Evolutionary conservation across 1,139 yeast species (phyloP).

Genomic region (Nakaseomyces nivariensis): DNA sequence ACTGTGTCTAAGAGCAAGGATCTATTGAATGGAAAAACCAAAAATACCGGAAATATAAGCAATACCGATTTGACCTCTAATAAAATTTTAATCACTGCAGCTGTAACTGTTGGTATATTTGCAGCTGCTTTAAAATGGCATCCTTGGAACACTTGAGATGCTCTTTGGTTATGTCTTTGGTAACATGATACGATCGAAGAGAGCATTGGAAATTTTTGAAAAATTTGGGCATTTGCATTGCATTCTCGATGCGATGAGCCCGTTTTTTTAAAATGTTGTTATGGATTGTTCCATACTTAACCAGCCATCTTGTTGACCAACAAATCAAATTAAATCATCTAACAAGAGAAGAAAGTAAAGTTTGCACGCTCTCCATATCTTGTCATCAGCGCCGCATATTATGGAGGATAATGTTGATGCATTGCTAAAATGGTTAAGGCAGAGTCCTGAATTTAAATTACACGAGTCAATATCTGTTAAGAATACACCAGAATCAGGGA

Average conservation of each 20-base stretch:
- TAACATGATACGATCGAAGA: not conserved
- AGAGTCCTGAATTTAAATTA: slow-evolving; percentile 14
- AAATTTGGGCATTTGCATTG: not conserved
- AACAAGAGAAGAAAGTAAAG: too few species aligned
- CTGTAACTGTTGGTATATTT: slow-evolving; percentile 17
- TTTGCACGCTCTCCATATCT: too few species aligned
- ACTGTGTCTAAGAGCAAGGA: slow-evolving; percentile 6
- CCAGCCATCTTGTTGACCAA: too few species aligned
- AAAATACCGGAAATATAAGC: not conserved
- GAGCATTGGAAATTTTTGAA: not conserved
- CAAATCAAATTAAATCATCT: too few species aligned
- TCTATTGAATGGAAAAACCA: slow-evolving; percentile 6
- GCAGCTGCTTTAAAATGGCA: slow-evolving; percentile 13
- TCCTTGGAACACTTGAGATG: slow-evolving; percentile 1
- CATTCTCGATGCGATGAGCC: not conserved
- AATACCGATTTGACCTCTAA: not conserved
- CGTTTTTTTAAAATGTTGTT: slow-evolving; percentile 6
- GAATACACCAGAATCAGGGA: slow-evolving; percentile 41
- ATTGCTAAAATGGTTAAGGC: slow-evolving; percentile 18
- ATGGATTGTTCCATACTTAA: too few species aligned
- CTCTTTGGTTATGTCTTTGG: not conserved
- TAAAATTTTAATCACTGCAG: slow-evolving; percentile 7
- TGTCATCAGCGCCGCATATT: not conserved
- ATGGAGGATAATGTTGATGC: slow-evolving; percentile 13
- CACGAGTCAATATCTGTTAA: slow-evolving; percentile 21